Percentiles rank a stretch among this genome's conserved stretches.
Evolutionary conservation across 2,329 filamentous ascomycete species (phyloP).

Genomic region (Paradendryphiella salina): DNA sequence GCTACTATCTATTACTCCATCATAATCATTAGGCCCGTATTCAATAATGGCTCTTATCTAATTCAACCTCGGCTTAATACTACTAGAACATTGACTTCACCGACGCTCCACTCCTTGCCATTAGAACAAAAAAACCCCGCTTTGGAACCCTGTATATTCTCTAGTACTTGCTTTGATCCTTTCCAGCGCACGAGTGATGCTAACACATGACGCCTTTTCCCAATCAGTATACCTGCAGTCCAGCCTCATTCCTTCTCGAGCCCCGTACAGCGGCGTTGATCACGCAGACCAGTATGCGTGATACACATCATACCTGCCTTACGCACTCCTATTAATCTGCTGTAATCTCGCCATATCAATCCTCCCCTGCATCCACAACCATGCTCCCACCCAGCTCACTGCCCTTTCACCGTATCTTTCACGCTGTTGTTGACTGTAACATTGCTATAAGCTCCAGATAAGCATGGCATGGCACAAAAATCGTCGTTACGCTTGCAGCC

Average conservation of each 20-base stretch:
- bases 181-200: background rate
- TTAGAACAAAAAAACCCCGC: background rate
- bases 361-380: too few relatives aligned
- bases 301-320: slow-evolving; percentile 1
- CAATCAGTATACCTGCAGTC: slow-evolving; percentile 9
- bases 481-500: background rate
- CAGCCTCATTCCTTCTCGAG: slow-evolving; percentile 1
- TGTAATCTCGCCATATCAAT: background rate
- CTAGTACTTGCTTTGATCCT: background rate
- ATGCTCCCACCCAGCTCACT: too few relatives aligned
- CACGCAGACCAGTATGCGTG: background rate
- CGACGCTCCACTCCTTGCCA: too few relatives aligned
- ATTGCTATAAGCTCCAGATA: too few relatives aligned
- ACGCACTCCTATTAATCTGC: background rate
- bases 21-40: too few relatives aligned
- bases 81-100: too few relatives aligned
- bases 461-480: background rate
- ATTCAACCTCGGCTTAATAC: too few relatives aligned
- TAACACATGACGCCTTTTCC: slow-evolving; percentile 4
- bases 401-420: too few relatives aligned
- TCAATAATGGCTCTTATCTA: too few relatives aligned
- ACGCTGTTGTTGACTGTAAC: too few relatives aligned
- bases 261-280: background rate
- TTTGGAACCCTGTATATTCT: too few relatives aligned
- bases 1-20: too few relatives aligned